These are phyloP conservation scores for Hypocreales sp. DNA, from an alignment of 2,329 filamentous ascomycete genomes.

Conservation along the genomic window DNA sequence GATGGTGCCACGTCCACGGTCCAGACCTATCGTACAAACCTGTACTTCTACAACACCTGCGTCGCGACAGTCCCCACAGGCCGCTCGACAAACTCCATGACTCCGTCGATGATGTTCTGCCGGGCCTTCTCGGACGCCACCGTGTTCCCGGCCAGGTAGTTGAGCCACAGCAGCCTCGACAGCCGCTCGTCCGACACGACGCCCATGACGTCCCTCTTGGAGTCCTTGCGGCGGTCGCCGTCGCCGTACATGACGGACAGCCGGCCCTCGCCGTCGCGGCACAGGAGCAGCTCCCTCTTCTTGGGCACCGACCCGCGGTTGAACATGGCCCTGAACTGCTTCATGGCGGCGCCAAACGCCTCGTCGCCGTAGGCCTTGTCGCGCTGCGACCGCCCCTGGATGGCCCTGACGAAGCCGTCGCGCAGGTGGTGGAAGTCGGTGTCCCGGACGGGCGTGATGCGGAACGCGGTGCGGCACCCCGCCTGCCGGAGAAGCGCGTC, in stretches of 20 bases:
- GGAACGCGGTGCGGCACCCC: constrained; percentile 59
- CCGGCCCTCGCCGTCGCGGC: constrained; percentile 48
- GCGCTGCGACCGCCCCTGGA: constrained; percentile 55
- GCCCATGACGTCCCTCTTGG: constrained; percentile 44
- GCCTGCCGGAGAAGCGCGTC: constrained; percentile 48
- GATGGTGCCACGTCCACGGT: too few relatives aligned
- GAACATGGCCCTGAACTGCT: constrained; percentile 69
- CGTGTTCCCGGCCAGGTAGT: constrained; percentile 74
- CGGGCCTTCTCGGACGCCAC: constrained; percentile 76
- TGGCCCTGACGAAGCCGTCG: constrained; percentile 78
- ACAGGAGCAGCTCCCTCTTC: constrained; percentile 59
- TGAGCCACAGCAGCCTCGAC: constrained; percentile 70
- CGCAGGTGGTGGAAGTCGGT: constrained; percentile 89
- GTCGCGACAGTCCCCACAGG: constrained; percentile 78
- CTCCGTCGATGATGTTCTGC: constrained; percentile 69
- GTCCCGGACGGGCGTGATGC: constrained; percentile 79
- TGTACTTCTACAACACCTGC: constrained; percentile 50
- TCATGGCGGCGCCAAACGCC: constrained; percentile 58
- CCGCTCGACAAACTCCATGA: constrained; percentile 75
- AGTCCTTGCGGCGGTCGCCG: constrained; percentile 31
- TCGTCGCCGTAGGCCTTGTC: constrained; percentile 49
- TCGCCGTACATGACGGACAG: constrained; percentile 55
- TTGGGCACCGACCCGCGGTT: constrained; percentile 69
- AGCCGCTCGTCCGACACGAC: constrained; percentile 64
- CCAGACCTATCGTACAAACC: too few relatives aligned